Evolutionary conservation across 306 rosid genomes (phyloP), one percentile per base, ranked within the genome.

Genomic region (Alnus rubra): DNA sequence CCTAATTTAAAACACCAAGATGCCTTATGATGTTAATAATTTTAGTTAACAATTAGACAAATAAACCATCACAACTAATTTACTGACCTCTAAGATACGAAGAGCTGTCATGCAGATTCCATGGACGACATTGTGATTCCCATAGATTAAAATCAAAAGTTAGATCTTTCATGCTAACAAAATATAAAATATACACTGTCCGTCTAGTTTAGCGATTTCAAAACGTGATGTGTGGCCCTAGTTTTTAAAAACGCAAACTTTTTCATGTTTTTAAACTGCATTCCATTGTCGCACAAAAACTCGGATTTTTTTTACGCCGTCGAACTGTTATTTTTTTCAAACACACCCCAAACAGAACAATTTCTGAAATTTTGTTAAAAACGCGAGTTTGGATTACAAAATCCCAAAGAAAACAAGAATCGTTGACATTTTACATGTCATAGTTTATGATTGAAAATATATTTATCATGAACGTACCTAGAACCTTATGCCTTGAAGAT

Each of bases 31-130:
- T 15, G 49, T 52, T 23, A 53, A 71, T 49, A 52, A 71, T 77
- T 77, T 23, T 35, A 62, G 49, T 39, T 15, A 28, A 54, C 19
- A 33, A 58, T 80, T 35, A 80, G 52, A 33, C 74, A 72, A 52
- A 15, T 35, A 9, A 74, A 54, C 37, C 52, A 35, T 31, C 54
- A 64, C 50, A 31, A 67, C 60, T 55, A 77, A 78, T 76, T 33
- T 55, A 80, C 93, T 79, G 30, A 89, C 97, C 92, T 95, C 98
- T 86, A 92, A 74, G 76, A 95, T 92, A 47, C 98, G 94, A 49
- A 94, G 80, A 84, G 98, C 98, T 92, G 89, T 81, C 82, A 60
- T 48, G 76, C 76, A 71, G 77, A 79, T 76, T 81, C 82, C 90
- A 67, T 19, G 6, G 14, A 50, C 69, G 5, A 18, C 44, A 68